Base-by-base conservation (phyloP, 805 yeast genomes). In the Zygotorulaspora florentina region DNA sequence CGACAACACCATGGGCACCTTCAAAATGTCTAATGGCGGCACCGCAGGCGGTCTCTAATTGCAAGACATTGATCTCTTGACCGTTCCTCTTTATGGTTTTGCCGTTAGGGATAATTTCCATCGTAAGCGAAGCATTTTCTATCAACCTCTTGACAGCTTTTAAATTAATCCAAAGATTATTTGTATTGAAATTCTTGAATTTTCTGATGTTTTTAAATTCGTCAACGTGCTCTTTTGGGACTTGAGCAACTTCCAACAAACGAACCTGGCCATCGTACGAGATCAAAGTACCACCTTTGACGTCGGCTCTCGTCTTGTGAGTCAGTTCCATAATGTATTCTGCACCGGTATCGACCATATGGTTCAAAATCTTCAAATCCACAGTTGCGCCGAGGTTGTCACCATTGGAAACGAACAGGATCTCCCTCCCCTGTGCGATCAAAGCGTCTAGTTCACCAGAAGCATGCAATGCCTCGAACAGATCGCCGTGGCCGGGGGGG, bases 401-500 rank as follows among this genome's bases (percentile, higher is more conserved):
- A 73, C 97, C 97, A 69, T 93, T 93, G 51, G 98, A 91, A 37
- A 93, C 97, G 61, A 93, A 93, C 62, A 93, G 74, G 51, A 87
- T 76, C 73, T 93, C 99, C 74, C 93, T 88, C 57, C 99, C 99
- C 65, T 87, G 91, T 43, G 83, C 87, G 53, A 93, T 75, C 54
- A 93, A 77, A 51, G 85, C 81, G 65, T 93, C 98, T 55, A 93
- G 77, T 64, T 91, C 93, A 50, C 99, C 99, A 10, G 96, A 83
- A 47, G 87, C 80, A 49, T 85, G 82, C 63, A 93, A 75, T 17
- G 93, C 75, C 73, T 93, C 99, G 57, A 90, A 93, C 67, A 93
- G 73, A 71, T 93, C 99, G 71, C 99, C 99, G 69, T 93, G 99
- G 43, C 99, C 99, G n/a, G 99, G 99, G 41, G 99, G 99, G 67